Evolutionary conservation across 140 eudicot species (phyloP), one percentile per base, ranked within the genome.

Genomic region (Ambrosia hybrid): DNA sequence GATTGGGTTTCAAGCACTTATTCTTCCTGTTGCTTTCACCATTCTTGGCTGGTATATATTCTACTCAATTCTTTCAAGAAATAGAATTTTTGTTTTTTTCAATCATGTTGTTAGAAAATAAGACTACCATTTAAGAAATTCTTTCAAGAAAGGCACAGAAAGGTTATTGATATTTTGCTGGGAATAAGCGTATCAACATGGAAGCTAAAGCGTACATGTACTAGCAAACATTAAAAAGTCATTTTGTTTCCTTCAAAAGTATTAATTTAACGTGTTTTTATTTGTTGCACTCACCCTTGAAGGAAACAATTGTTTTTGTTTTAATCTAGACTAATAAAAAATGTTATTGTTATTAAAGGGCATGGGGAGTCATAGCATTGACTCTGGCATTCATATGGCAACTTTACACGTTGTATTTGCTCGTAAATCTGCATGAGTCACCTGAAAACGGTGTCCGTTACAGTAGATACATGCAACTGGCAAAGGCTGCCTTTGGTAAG

Each of bases 401-500:
- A 52, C 61, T 69, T 53, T 69, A 69, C 63, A 69, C 73, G 9
- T 52, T 69, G 51, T 69, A 51, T 53, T 52, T 69, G 62, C 73
- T 69, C 1, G 61, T 69, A 34, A 69, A 69, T 52, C 63, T 69
- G 2, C 73, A 69, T 9, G 73, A 69, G 52, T 69, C 73, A 34
- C 48, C 51, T 9, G 73, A 69, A 69, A 9, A 38, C 9, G 73
- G 73, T 9, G 33, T 69, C 12, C 62, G 73, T 33, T 69, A 69
- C 63, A 69, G 73, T 4, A 69, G 73, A 6, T 69, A 69, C 49
- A 51, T 51, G 73, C 73, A 69, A 52, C 33, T 69, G 0, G 73
- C 73, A 33, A 69, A 52, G 58, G 73, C 73, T 1, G 48, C 73
- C 9, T 69, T 69, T 69, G 73, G 73, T 69, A 69, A 69, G 73